Percentiles rank a stretch among this genome's conserved stretches.
These are phyloP conservation scores for Cardamine chenopodiifolia DNA, from an alignment of 345 rosid genomes.

Conservation along the genomic window DNA sequence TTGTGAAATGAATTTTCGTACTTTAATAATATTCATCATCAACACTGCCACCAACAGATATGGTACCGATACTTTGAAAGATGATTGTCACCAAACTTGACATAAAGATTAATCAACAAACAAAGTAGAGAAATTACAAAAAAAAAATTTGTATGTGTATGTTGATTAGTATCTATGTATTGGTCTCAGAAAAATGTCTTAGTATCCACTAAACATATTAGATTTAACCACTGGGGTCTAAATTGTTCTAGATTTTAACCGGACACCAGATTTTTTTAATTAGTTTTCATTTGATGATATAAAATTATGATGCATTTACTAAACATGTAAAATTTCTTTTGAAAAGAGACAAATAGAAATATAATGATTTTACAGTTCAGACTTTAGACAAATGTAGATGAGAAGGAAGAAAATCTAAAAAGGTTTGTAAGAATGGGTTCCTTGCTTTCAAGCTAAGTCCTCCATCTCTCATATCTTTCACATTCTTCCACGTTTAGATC, in stretches of 20 bases:
- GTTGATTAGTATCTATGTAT: background rate
- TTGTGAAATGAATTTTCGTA: too few species aligned
- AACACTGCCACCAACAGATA: too few species aligned
- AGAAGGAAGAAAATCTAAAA: background rate
- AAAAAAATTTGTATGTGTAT: background rate
- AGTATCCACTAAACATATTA: background rate
- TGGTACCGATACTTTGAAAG: conserved; percentile 28
- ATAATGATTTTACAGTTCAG: background rate
- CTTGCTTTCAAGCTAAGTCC: conserved; percentile 23
- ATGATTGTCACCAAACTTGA: conserved; percentile 19
- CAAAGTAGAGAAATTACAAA: background rate
- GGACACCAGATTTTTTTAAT: background rate
- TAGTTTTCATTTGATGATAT: background rate
- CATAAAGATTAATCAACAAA: conserved; percentile 25
- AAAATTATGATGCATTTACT: background rate
- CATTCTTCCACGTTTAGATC: conserved; percentile 33
- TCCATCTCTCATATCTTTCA: conserved; percentile 10
- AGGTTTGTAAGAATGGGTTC: too few species aligned
- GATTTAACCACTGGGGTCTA: background rate
- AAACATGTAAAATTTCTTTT: background rate
- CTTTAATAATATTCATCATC: too few species aligned
- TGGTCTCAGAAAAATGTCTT: background rate
- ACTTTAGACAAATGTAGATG: background rate
- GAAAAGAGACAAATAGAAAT: background rate
- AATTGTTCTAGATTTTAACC: background rate